Evolutionary conservation across 371 early-diverging fungal species (phyloP).

Genomic region (Mucor racemosus): DNA sequence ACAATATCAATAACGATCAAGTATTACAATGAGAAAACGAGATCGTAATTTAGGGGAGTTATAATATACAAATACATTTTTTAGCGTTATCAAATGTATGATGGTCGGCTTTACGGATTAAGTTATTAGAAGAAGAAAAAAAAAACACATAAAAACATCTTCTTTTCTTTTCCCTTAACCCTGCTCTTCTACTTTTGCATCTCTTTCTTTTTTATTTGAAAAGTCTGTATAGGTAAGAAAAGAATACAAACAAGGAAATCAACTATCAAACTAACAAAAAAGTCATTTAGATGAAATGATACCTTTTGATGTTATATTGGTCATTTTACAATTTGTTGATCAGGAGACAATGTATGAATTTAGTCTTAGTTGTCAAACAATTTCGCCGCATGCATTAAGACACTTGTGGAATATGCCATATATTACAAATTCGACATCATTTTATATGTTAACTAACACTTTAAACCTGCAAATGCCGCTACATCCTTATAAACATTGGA

Average conservation of each 20-base stretch:
- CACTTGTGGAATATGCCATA: conserved; percentile 15
- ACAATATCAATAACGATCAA: not conserved
- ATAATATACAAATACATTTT: not conserved
- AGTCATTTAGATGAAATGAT: not conserved
- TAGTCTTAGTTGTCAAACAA: not conserved
- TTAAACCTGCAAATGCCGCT: not conserved
- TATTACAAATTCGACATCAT: not conserved
- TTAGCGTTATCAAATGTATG: not conserved
- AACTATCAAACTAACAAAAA: no score
- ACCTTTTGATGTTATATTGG: conserved; percentile 13
- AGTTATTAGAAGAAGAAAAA: not conserved
- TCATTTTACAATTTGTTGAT: conserved; percentile 14
- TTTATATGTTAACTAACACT: not conserved
- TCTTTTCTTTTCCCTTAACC: not conserved
- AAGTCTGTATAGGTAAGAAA: no score
- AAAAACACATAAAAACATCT: not conserved
- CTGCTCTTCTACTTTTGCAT: not conserved
- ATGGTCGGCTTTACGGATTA: not conserved
- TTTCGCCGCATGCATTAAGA: conserved; percentile 11
- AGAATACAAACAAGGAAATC: no score
- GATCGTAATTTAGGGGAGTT: conserved; percentile 2
- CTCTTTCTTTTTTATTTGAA: not conserved
- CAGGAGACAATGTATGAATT: conserved; percentile 4
- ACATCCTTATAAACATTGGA: conserved; percentile 11
- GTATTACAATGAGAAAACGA: not conserved